phyloP scores from a whole-genome alignment of 331 rosid species.

The Arachis monticola region DNA sequence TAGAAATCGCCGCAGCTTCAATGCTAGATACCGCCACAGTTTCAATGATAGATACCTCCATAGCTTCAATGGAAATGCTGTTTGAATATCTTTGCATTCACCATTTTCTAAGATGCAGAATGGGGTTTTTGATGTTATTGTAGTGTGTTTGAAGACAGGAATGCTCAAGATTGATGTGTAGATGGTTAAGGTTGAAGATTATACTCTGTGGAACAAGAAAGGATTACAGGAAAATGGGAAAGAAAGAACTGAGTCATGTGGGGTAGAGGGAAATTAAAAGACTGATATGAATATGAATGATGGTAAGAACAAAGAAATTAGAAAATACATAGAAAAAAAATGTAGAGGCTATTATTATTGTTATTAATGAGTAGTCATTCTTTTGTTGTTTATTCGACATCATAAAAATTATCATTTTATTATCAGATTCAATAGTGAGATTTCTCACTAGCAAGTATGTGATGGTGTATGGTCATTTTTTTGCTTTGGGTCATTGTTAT shows the following conservation, averaged over 20 bases:
- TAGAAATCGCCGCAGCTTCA: conserved; percentile 41
- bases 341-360: background rate
- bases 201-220: conserved; percentile 33
- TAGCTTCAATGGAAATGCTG: conserved; percentile 45
- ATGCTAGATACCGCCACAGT: conserved; percentile 24
- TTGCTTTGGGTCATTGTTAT: too few relatives aligned
- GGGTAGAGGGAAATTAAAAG: background rate
- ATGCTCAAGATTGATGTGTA: conserved; percentile 26
- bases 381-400: background rate
- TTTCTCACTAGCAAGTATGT: background rate
- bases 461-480: too few relatives aligned
- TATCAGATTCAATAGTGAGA: background rate
- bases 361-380: conserved; percentile 5
- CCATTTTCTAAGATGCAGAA: conserved; percentile 25
- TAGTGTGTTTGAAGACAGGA: conserved; percentile 8
- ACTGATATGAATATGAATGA: background rate
- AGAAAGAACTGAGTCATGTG: conserved; percentile 8
- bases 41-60: background rate
- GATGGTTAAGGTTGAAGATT: conserved; percentile 39
- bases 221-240: conserved; percentile 7
- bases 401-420: background rate
- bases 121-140: conserved; percentile 9
- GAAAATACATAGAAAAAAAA: conserved; percentile 18
- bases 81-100: conserved; percentile 1
- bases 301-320: conserved; percentile 13